Evolutionary conservation across 1,139 yeast genomes (phyloP).

Genomic region (Nakaseomyces kungkrabaensis): DNA sequence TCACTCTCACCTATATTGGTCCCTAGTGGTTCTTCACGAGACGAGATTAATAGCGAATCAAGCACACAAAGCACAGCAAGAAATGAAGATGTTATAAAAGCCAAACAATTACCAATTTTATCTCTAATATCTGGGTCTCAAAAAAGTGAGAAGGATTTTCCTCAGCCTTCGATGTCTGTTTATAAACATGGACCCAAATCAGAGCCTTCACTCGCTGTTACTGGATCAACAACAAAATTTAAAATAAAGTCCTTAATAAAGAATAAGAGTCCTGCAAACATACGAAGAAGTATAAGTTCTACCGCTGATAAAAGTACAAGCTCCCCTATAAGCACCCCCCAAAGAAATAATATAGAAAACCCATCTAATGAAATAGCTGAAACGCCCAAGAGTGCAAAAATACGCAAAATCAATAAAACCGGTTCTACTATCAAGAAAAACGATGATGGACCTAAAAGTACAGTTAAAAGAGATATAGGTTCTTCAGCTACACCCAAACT

Average conservation of each 20-base stretch:
- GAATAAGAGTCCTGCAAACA: constrained; percentile 1
- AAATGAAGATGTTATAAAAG: not conserved
- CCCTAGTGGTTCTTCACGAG: constrained; percentile 4
- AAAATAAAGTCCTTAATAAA: not conserved
- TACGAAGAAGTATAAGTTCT: constrained; percentile 5
- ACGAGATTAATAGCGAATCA: not conserved
- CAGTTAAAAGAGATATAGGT: not conserved
- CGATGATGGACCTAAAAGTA: not conserved
- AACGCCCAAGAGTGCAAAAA: constrained; percentile 14
- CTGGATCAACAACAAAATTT: not conserved
- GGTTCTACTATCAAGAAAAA: not conserved
- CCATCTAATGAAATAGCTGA: constrained; percentile 8
- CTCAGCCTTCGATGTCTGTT: not conserved
- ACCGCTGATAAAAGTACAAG: not conserved
- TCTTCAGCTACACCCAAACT: constrained; percentile 5
- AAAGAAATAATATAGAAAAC: not conserved
- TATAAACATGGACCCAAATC: not conserved
- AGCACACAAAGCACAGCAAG: not conserved
- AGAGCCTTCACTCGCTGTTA: not conserved
- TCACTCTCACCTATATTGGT: constrained; percentile 14
- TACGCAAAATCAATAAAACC: not conserved
- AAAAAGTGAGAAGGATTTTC: not conserved
- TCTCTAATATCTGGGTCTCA: not conserved
- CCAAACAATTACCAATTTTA: not conserved
- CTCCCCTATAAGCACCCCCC: not conserved